Base-by-base conservation (phyloP, 2,329 filamentous ascomycete species). In the Cladophialophora yegresii region DNA sequence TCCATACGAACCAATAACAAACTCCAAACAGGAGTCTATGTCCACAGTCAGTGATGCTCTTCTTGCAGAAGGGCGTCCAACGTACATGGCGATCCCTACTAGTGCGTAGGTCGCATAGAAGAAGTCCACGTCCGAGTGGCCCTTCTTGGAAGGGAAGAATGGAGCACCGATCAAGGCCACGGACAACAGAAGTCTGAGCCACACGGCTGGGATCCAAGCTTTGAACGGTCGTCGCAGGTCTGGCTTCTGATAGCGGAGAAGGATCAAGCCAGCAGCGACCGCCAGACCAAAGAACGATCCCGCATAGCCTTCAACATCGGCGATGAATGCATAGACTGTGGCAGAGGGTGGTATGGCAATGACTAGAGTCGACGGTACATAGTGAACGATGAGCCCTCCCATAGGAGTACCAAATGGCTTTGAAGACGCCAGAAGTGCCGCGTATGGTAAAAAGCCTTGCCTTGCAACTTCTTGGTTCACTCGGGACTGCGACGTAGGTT, bases 381-480 rank as follows among this genome's bases (percentile, higher is more conserved):
- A 90, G 70, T 91, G 87, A 1, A 91, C 80, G 3, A 91, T 74
- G 0, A 92, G 80, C 0, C 88, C 89, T 0, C 88, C 88, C 1
- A 90, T 74, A 0, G 89, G 89, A 0, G 88, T 85, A 47, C 83
- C 82, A 69, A 90, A 90, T 0, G 89, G 89, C 23, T 81, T 82
- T 0, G 87, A 88, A 0, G 87, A 88, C 0, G 89, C 85, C 0
- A 90, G 77, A 0, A 84, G 66, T 6, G 78, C 78, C 0, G 87
- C 82, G 62, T 83, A 90, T 0, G 89, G 89, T 0, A 92, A 79
- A 62, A 91, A 86, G 0, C 89, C 89, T 71, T 90, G 87, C 20
- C 87, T 81, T 2, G 88, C 89, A 60, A 91, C 86, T 72, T 91
- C 88, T 72, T 91, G 88, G 69, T 90, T 90, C 2, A 90, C 76